These are phyloP conservation scores for Trematosphaeria pertusa DNA, from an alignment of 2,329 filamentous ascomycete species.

Conservation along the genomic window DNA sequence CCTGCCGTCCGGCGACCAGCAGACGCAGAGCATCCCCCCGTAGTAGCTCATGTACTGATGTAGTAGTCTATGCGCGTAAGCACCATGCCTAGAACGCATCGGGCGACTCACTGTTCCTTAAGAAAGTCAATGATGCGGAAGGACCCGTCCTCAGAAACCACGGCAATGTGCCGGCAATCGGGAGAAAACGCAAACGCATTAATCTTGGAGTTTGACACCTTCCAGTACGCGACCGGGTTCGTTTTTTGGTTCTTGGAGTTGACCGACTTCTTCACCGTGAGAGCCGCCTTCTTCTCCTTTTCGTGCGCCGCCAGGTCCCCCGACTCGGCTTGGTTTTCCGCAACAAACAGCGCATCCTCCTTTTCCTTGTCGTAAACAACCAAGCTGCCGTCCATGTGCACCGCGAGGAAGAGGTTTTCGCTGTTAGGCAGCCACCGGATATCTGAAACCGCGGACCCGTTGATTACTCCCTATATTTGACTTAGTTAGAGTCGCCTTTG, in stretches of 20 bases:
- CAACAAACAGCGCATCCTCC: slow-evolving; percentile 80
- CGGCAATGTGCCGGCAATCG: slow-evolving; percentile 83
- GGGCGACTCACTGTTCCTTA: slow-evolving; percentile 75
- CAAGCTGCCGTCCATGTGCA: slow-evolving; percentile 88
- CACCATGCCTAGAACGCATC: background rate
- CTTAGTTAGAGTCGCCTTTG: background rate
- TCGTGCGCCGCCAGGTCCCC: slow-evolving; percentile 37
- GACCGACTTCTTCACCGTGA: slow-evolving; percentile 87
- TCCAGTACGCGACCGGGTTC: slow-evolving; percentile 93
- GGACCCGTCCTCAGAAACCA: slow-evolving; percentile 90
- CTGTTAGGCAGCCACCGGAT: slow-evolving; percentile 95
- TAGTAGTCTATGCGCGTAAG: slow-evolving; percentile 66
- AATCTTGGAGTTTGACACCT: slow-evolving; percentile 86
- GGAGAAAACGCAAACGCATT: slow-evolving; percentile 94
- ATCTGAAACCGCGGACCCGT: slow-evolving; percentile 80
- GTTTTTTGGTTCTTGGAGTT: slow-evolving; percentile 91
- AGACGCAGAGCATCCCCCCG: slow-evolving; percentile 88
- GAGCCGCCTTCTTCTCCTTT: slow-evolving; percentile 48
- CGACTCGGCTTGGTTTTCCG: slow-evolving; percentile 62
- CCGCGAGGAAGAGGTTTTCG: slow-evolving; percentile 89
- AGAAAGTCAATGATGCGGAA: slow-evolving; percentile 91
- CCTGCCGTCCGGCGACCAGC: slow-evolving; percentile 96
- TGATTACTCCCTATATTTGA: slow-evolving; percentile 75
- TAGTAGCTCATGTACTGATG: slow-evolving; percentile 92
- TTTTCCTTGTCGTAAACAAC: slow-evolving; percentile 98